These are phyloP conservation scores for Falciphora oryzae DNA, from an alignment of 2,329 filamentous ascomycete species.

Conservation along the genomic window DNA sequence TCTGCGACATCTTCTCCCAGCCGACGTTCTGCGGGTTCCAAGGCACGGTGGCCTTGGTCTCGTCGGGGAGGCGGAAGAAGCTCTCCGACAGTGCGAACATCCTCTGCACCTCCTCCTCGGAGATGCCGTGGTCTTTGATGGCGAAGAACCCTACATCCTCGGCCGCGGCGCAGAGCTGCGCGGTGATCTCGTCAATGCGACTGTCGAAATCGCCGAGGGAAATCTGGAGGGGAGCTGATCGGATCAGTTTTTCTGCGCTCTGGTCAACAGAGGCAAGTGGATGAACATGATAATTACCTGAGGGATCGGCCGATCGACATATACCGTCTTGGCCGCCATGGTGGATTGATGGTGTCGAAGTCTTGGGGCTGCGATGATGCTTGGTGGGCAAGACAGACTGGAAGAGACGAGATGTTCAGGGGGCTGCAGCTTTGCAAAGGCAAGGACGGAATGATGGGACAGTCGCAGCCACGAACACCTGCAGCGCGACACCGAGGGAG, in stretches of 20 bases:
- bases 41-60: conserved; percentile 42
- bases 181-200: conserved; percentile 49
- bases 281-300: conserved; percentile 10
- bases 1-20: conserved; percentile 51
- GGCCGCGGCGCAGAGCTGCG: conserved; percentile 44
- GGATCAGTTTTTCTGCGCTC: not conserved
- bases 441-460: too few species aligned
- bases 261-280: not conserved
- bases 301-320: conserved; percentile 15
- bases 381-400: too few species aligned
- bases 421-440: too few species aligned
- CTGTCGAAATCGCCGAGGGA: conserved; percentile 47
- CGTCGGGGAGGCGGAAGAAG: conserved; percentile 47
- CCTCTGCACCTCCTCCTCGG: conserved; percentile 36
- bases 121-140: conserved; percentile 41
- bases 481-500: too few species aligned
- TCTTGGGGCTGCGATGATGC: too few species aligned
- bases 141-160: conserved; percentile 56
- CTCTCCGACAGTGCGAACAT: conserved; percentile 29
- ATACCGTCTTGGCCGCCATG: conserved; percentile 15
- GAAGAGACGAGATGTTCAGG: too few species aligned
- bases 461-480: too few species aligned
- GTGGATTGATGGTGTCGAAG: too few species aligned
- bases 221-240: conserved; percentile 27
- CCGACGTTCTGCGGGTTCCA: conserved; percentile 46